Percentiles rank a stretch among this genome's conserved stretches.
These are phyloP conservation scores for Pseudogymnoascus pannorum DNA, from an alignment of 2,329 filamentous ascomycete genomes.

Conservation along the genomic window DNA sequence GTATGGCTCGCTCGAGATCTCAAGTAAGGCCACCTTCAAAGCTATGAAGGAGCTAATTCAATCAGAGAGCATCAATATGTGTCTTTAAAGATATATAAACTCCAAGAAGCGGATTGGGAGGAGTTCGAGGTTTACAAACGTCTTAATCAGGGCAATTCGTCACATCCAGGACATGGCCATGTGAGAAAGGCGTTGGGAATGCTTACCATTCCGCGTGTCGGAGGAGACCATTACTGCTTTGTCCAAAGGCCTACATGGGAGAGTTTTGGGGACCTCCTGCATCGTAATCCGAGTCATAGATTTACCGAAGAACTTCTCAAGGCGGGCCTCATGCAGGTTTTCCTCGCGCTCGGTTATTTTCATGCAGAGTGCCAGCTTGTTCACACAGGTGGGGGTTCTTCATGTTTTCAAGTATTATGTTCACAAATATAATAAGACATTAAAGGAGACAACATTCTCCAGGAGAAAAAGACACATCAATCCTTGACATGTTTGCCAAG, in stretches of 20 bases:
- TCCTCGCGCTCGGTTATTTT: slow-evolving; percentile 38
- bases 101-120: slow-evolving; percentile 7
- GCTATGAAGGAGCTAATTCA: neutral
- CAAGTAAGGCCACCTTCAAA: slow-evolving; percentile 11
- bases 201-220: slow-evolving; percentile 31
- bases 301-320: slow-evolving; percentile 31
- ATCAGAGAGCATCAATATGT: slow-evolving; percentile 10
- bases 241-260: slow-evolving; percentile 38
- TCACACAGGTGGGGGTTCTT: slow-evolving; percentile 34
- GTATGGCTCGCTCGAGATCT: slow-evolving; percentile 18
- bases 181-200: slow-evolving; percentile 31
- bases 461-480: slow-evolving; percentile 29
- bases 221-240: slow-evolving; percentile 31
- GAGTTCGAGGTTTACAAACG: slow-evolving; percentile 38
- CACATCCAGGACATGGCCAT: slow-evolving; percentile 28
- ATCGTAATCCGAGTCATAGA: slow-evolving; percentile 26
- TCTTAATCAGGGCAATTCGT: slow-evolving; percentile 24
- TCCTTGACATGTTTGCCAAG: slow-evolving; percentile 33
- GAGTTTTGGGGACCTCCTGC: slow-evolving; percentile 33
- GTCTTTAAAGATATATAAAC: slow-evolving; percentile 14
- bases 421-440: slow-evolving; percentile 29
- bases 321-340: slow-evolving; percentile 27
- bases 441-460: slow-evolving; percentile 42
- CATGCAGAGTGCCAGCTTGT: slow-evolving; percentile 38
- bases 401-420: neutral